phyloP scores from a whole-genome alignment of 2,329 filamentous ascomycete species.

The Fusarium sp. region DNA sequence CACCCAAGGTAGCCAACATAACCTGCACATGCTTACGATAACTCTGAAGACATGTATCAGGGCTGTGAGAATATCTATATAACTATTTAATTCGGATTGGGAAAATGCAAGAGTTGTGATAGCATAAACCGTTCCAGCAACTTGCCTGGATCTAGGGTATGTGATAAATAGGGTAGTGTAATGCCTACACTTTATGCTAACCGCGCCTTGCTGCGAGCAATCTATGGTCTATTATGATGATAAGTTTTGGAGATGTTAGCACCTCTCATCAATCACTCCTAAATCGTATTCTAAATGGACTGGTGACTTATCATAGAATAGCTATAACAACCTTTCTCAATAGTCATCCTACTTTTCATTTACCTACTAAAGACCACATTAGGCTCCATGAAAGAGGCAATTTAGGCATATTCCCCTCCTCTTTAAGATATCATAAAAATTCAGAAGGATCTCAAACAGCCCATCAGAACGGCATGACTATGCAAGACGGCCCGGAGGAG shows the following conservation, averaged over 20 bases:
- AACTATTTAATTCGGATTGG: neutral
- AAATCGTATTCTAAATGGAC: neutral
- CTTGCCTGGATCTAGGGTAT: conserved; percentile 52
- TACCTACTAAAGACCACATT: conserved; percentile 27
- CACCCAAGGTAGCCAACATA: conserved; percentile 42
- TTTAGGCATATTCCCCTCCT: conserved; percentile 43
- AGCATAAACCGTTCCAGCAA: conserved; percentile 54
- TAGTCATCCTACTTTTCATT: neutral
- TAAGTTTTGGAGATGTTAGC: conserved; percentile 48
- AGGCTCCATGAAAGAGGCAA: conserved; percentile 45
- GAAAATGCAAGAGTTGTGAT: conserved; percentile 48
- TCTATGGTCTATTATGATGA: conserved; percentile 53
- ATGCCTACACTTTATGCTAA: no score
- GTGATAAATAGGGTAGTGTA: neutral
- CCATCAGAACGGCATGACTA: conserved; percentile 49
- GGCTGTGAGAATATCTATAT: neutral
- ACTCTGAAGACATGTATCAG: conserved; percentile 46
- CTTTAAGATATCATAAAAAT: conserved; percentile 50
- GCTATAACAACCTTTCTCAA: neutral
- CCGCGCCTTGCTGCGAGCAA: conserved; percentile 53
- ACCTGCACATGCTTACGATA: conserved; percentile 35
- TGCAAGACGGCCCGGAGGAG: conserved; percentile 48
- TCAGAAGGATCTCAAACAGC: conserved; percentile 47
- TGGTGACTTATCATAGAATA: neutral
- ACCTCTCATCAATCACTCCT: conserved; percentile 43